Conservation (phyloP, 495 filamentous ascomycete species). For the Aspergillus funiculosus region DNA sequence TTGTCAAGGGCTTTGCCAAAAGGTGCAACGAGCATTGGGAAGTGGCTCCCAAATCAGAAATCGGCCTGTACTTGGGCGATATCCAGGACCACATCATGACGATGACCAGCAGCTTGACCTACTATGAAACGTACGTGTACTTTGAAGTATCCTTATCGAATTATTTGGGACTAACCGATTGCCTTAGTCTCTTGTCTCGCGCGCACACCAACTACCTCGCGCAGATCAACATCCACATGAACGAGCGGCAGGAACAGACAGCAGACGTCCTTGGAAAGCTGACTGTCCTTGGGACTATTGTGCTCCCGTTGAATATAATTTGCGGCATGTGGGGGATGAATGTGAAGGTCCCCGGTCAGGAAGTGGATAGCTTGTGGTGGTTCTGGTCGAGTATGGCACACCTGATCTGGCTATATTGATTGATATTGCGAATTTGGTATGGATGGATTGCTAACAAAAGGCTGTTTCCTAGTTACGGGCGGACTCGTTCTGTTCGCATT, state of each 20-base stretch:
- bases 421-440: too few species aligned
- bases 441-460: background rate
- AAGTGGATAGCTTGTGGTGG: constrained; percentile 56
- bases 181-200: constrained; percentile 71
- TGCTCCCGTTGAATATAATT: constrained; percentile 96
- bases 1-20: constrained; percentile 99
- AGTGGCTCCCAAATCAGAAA: constrained; percentile 88
- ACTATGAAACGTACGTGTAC: constrained; percentile 82
- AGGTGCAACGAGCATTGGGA: constrained; percentile 98
- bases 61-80: constrained; percentile 91
- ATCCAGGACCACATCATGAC: constrained; percentile 99
- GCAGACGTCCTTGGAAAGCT: constrained; percentile 90
- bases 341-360: constrained; percentile 88
- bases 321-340: constrained; percentile 99
- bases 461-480: constrained; percentile 55
- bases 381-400: constrained; percentile 53
- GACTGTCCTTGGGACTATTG: constrained; percentile 93
- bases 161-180: constrained; percentile 11
- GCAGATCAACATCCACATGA: constrained; percentile 92
- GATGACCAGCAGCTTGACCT: constrained; percentile 89
- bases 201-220: constrained; percentile 96
- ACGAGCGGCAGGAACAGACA: constrained; percentile 93
- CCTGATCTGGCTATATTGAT: background rate
- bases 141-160: background rate
- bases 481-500: constrained; percentile 73